Base-by-base conservation (phyloP, 371 early-diverging fungal genomes). In the Smittium culicis region DNA sequence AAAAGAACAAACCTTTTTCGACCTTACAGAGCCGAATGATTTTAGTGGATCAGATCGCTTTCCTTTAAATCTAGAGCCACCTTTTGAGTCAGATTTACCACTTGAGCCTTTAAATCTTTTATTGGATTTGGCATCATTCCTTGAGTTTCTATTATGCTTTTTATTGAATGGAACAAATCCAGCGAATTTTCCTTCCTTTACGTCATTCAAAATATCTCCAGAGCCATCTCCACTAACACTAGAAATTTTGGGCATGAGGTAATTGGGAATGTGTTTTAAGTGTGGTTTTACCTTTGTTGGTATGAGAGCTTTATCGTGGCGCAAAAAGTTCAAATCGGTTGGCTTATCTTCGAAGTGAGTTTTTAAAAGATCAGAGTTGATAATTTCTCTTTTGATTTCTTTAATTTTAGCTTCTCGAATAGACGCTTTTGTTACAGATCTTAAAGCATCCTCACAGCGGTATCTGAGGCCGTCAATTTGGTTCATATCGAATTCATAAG, bases 331-430 rank as follows among this genome's bases (percentile, higher is more conserved):
- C 59, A 96, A 74, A 81, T 98, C 98, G 32, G 82, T 82, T 30
- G 98, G 97, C 66, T 93, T 92, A 72, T 92, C 94, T 76, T 96
- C 95, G 79, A 98, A 98, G 78, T 96, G 94, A 1, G 93, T 82
- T 82, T 90, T 89, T 63, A 98, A 81, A 77, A 92, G 92, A 72
- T 95, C 93, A 16, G 91, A 91, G 75, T 92, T 93, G 66, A 96
- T 66, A 65, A 96, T 90, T 79, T 98, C 95, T 27, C 82, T 79
- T 75, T 92, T 92, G 69, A 96, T 77, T 73, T 96, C 98, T 72
- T 91, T 91, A 34, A 94, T 76, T 61, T 96, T 82, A 5, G 98
- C 94, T 73, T 94, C 93, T 30, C 85, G 85, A 45, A 98, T 81
- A 14, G 89, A 81, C 0, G 77, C 78, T 35, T 80, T 79, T 17